These are phyloP conservation scores for Tolypocladium inflatum DNA, from an alignment of 2,329 filamentous ascomycete species.

Conservation along the genomic window DNA sequence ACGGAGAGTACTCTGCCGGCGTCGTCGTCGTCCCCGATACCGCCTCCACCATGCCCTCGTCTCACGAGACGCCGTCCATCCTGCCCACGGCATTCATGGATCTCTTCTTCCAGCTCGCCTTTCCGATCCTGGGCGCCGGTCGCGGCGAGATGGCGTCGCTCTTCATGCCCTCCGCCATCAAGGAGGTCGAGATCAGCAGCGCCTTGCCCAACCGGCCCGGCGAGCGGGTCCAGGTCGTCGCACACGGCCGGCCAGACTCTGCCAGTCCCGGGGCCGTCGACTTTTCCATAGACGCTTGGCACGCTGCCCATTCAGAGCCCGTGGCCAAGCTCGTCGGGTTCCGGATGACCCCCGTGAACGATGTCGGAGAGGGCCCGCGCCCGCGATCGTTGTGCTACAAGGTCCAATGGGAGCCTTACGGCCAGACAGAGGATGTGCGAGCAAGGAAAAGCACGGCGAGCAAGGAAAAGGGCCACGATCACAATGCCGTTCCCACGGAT, in stretches of 20 bases:
- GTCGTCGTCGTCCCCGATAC: conserved; percentile 33
- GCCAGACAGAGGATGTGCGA: neutral
- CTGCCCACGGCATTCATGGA: conserved; percentile 39
- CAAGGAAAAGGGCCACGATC: neutral
- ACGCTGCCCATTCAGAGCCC: conserved; percentile 13
- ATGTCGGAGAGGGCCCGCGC: conserved; percentile 7
- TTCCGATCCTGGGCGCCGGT: conserved; percentile 27
- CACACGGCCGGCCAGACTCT: conserved; percentile 13
- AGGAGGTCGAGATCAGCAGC: conserved; percentile 18
- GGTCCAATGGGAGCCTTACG: conserved; percentile 30
- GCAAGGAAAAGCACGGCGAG: neutral
- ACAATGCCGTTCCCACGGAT: neutral
- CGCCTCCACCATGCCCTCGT: conserved; percentile 31
- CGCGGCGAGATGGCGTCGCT: conserved; percentile 17
- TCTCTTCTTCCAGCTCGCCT: conserved; percentile 29
- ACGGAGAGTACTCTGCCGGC: conserved; percentile 8
- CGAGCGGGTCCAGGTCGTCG: conserved; percentile 16
- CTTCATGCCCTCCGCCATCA: conserved; percentile 25
- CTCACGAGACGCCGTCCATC: conserved; percentile 30
- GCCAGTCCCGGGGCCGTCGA: conserved; percentile 18
- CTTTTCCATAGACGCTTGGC: conserved; percentile 23
- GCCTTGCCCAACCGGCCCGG: conserved; percentile 15
- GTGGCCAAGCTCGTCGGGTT: conserved; percentile 27
- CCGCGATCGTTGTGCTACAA: conserved; percentile 30
- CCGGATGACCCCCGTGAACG: conserved; percentile 30